Conservation (phyloP, 1,284 basidiomycete species). For the Chalciporus sp. region DNA sequence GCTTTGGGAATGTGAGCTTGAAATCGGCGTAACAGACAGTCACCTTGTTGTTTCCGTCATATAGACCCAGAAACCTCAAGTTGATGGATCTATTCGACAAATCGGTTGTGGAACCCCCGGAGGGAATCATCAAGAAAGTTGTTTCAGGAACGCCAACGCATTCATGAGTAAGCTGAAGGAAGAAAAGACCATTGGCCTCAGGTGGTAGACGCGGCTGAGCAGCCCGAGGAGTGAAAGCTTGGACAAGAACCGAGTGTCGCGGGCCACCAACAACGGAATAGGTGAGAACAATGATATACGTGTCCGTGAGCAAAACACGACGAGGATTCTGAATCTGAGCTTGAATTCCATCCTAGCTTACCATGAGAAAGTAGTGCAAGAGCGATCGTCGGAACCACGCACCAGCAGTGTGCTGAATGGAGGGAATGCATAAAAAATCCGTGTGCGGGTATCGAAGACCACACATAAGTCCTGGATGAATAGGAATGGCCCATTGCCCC, state of each 20-base stretch:
- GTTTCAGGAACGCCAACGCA: background rate
- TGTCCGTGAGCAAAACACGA: background rate
- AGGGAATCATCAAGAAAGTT: background rate
- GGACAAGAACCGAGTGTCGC: background rate
- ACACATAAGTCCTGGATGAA: background rate
- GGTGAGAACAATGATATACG: background rate
- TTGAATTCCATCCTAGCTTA: background rate
- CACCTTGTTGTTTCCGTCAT: background rate
- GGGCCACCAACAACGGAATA: background rate
- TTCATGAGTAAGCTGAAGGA: background rate
- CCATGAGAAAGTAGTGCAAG: background rate
- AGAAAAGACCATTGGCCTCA: background rate
- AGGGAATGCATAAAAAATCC: background rate
- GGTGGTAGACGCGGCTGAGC: background rate
- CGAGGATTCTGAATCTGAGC: background rate
- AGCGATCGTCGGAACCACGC: background rate
- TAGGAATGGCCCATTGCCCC: background rate
- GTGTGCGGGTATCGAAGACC: background rate
- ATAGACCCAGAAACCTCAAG: background rate
- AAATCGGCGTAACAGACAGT: background rate
- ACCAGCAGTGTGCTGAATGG: background rate
- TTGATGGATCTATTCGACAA: background rate
- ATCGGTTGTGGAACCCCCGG: background rate
- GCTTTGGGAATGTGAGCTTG: background rate
- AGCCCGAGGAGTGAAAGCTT: background rate